Conservation (phyloP, 768 basidiomycete genomes). For the Neoboletus magnificus region DNA sequence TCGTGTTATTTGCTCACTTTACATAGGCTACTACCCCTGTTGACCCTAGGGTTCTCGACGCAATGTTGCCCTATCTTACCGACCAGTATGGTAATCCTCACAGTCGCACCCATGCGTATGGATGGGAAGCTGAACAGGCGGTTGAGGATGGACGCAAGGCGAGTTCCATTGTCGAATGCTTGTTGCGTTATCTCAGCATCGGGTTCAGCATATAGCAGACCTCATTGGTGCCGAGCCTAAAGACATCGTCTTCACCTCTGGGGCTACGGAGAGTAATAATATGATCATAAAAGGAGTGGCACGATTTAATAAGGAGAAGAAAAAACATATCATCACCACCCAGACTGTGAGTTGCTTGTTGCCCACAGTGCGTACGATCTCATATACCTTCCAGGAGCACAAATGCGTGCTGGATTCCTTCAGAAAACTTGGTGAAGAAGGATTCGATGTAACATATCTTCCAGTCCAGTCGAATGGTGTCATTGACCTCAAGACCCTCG, state of each 20-base stretch:
- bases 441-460: slow-evolving; percentile 97
- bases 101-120: slow-evolving; percentile 97
- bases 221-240: slow-evolving; percentile 93
- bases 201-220: slow-evolving; percentile 75
- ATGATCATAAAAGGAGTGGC: slow-evolving; percentile 97
- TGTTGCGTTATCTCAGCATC: background rate
- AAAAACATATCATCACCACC: slow-evolving; percentile 89
- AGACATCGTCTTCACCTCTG: slow-evolving; percentile 96
- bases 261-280: slow-evolving; percentile 97
- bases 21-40: slow-evolving; percentile 92
- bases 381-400: slow-evolving; percentile 64
- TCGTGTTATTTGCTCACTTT: slow-evolving; percentile 5
- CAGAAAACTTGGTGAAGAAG: slow-evolving; percentile 91
- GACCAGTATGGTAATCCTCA: slow-evolving; percentile 98
- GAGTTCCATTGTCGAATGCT: slow-evolving; percentile 10
- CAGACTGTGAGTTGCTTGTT: slow-evolving; percentile 66
- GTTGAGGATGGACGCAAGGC: slow-evolving; percentile 92
- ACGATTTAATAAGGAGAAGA: slow-evolving; percentile 90
- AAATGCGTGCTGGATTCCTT: slow-evolving; percentile 99
- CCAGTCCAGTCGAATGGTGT: slow-evolving; percentile 87
- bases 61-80: slow-evolving; percentile 93
- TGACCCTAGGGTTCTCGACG: slow-evolving; percentile 94
- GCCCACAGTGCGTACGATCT: background rate
- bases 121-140: slow-evolving; percentile 97
- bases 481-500: slow-evolving; percentile 73